phyloP scores from a whole-genome alignment of 495 filamentous ascomycete genomes.

The Paragyromitra xinjiangensis region DNA sequence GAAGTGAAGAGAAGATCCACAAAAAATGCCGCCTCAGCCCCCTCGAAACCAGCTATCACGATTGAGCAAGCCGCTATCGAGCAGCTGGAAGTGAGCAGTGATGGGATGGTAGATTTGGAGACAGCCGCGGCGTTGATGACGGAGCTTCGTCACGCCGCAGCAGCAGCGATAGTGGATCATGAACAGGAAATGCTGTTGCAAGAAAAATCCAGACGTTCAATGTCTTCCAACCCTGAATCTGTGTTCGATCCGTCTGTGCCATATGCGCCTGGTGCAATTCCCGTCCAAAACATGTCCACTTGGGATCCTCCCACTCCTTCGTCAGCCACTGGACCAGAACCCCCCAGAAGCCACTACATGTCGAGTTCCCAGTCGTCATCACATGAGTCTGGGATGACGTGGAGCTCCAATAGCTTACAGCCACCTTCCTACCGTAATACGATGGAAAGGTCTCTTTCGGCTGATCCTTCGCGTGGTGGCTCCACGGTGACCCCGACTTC shows the following conservation, averaged over 20 bases:
- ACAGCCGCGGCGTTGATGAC: slow-evolving; percentile 99
- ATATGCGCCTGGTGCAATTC: slow-evolving; percentile 78
- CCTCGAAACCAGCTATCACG: slow-evolving; percentile 81
- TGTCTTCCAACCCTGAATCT: slow-evolving; percentile 73
- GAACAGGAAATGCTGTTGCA: slow-evolving; percentile 68
- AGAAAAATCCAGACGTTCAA: slow-evolving; percentile 74
- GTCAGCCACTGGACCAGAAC: slow-evolving; percentile 50
- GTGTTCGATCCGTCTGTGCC: slow-evolving; percentile 75
- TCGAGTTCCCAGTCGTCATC: slow-evolving; percentile 69
- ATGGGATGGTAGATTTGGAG: slow-evolving; percentile 96
- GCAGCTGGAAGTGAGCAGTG: slow-evolving; percentile 92
- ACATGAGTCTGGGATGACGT: slow-evolving; percentile 70
- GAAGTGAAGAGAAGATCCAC: slow-evolving; percentile 84
- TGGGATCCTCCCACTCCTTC: slow-evolving; percentile 56
- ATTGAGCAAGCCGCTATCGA: slow-evolving; percentile 90
- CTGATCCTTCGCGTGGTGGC: slow-evolving; percentile 74
- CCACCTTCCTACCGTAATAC: slow-evolving; percentile 68
- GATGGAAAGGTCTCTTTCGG: slow-evolving; percentile 70
- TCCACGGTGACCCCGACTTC: slow-evolving; percentile 62
- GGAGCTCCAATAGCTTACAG: slow-evolving; percentile 58
- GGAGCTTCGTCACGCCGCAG: slow-evolving; percentile 96
- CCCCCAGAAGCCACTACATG: slow-evolving; percentile 60
- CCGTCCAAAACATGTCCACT: slow-evolving; percentile 77
- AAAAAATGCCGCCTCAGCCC: slow-evolving; percentile 65
- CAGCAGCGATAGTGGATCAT: slow-evolving; percentile 78